These are phyloP conservation scores for Fusarium vanettenii DNA, from an alignment of 2,329 filamentous ascomycete genomes.

Conservation along the genomic window DNA sequence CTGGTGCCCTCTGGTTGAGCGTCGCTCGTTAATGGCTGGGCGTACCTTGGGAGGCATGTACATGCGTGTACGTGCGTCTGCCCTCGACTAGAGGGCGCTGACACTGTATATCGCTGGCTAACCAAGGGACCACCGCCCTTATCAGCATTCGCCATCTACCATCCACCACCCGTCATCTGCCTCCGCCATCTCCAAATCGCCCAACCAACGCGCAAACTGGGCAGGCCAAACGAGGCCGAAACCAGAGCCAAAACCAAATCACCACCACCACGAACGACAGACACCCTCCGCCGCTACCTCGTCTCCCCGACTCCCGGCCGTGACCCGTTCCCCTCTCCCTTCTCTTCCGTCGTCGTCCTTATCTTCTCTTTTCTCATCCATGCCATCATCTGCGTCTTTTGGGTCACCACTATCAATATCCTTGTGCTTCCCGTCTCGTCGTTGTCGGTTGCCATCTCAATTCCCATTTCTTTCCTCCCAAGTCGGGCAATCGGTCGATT, in stretches of 20 bases:
- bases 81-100: constrained; percentile 1
- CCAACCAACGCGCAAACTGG: constrained; percentile 21
- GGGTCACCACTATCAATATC: constrained; percentile 7
- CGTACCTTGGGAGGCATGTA: constrained; percentile 1
- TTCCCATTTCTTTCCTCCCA: constrained; percentile 2
- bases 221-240: constrained; percentile 23
- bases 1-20: constrained; percentile 1
- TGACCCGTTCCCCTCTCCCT: constrained; percentile 31
- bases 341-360: constrained; percentile 22
- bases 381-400: constrained; percentile 4
- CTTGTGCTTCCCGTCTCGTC: constrained; percentile 11
- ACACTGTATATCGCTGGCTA: constrained; percentile 19
- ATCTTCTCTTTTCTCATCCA: constrained; percentile 10
- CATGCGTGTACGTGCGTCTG: not conserved
- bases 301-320: constrained; percentile 29
- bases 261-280: constrained; percentile 26
- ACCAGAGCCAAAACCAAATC: constrained; percentile 25
- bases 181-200: constrained; percentile 14
- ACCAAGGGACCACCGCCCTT: constrained; percentile 25
- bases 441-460: constrained; percentile 4
- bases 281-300: constrained; percentile 8
- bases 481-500: constrained; percentile 19
- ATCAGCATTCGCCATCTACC: constrained; percentile 40
- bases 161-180: constrained; percentile 34
- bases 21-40: constrained; percentile 14